Base-by-base conservation (phyloP, 1,284 basidiomycete genomes). In the Rhodotorula glutinis region DNA sequence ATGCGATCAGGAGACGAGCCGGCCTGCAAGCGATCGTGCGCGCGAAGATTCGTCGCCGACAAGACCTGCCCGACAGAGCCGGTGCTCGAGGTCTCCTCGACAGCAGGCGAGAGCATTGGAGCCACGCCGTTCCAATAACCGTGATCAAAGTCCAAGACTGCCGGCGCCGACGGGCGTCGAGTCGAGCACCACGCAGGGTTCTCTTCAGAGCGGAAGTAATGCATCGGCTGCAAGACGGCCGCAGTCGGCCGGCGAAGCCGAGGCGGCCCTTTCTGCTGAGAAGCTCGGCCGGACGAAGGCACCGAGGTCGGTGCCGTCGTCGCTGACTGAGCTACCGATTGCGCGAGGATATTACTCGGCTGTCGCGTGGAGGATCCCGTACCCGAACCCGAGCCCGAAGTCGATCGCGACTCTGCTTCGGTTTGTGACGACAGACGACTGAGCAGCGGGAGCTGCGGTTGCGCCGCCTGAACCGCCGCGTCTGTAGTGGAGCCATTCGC, bases 211-310 rank as follows among this genome's bases (percentile, higher is more conserved):
- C 56, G 60, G 33, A 62, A 52, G 1, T 56, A 62, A 27, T 64
- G 55, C 62, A 64, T 61, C 9, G 62, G 62, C 47, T 67, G 66
- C 21, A 67, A 38, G 0, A 67, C 66, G 0, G 66, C 62, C 3
- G 66, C 62, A 0, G 59, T 57, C 38, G 66, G 66, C 14, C 66
- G 54, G 2, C 43, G 27, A 9, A 30, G 49, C 2, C 49, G 40
- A 0, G 21, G 7, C 14, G 41, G 33, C 30, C 21, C 54, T 30
- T 29, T 41, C 52, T 29, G 52, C 19, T 21, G 21, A 4, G 56
- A 47, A 11, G 43, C 21, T 25, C 58, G 38, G 0, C 60, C 60
- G 5, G 56, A 47, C 23, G 62, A 53, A 2, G 40, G 47, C 16
- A 23, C 49, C 41, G 62, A 63, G 13, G 62, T 63, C 29, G 29